A percentile compares a stretch with the other conserved stretches of the same genome.
These are phyloP conservation scores for Ceratonia siliqua DNA, from an alignment of 306 rosid genomes.

Conservation along the genomic window DNA sequence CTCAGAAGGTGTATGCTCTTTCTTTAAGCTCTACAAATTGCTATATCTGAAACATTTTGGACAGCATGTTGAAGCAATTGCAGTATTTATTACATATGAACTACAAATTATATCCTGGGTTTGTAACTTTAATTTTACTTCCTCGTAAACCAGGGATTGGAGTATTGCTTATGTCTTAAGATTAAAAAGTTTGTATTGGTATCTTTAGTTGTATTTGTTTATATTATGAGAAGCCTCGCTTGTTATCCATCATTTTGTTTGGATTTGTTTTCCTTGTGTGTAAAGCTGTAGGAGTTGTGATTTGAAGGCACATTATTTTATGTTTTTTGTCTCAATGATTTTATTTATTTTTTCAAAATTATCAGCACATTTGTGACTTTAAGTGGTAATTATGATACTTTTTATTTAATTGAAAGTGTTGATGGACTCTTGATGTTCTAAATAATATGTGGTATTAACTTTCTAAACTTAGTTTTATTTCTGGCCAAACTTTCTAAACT, in stretches of 20 bases:
- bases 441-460: not conserved
- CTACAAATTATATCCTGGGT: slow-evolving; percentile 8
- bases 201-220: slow-evolving; percentile 8
- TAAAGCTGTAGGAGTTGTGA: slow-evolving; percentile 27
- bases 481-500: not conserved
- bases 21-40: slow-evolving; percentile 25
- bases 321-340: slow-evolving; percentile 4
- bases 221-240: not conserved
- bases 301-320: not conserved
- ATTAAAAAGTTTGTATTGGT: not conserved
- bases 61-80: not conserved
- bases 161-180: not conserved
- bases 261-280: not conserved
- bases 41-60: slow-evolving; percentile 23
- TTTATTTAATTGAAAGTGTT: slow-evolving; percentile 9
- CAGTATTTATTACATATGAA: slow-evolving; percentile 11
- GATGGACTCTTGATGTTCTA: slow-evolving; percentile 8
- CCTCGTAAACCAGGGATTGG: slow-evolving; percentile 6
- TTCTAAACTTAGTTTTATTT: not conserved
- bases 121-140: not conserved
- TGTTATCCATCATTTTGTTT: not conserved
- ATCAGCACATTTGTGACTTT: slow-evolving; percentile 9
- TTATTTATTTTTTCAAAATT: not conserved
- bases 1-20: slow-evolving; percentile 62
- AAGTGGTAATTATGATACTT: slow-evolving; percentile 6